These are phyloP conservation scores for Castanea crenata DNA, from an alignment of 306 rosid species.

Conservation along the genomic window DNA sequence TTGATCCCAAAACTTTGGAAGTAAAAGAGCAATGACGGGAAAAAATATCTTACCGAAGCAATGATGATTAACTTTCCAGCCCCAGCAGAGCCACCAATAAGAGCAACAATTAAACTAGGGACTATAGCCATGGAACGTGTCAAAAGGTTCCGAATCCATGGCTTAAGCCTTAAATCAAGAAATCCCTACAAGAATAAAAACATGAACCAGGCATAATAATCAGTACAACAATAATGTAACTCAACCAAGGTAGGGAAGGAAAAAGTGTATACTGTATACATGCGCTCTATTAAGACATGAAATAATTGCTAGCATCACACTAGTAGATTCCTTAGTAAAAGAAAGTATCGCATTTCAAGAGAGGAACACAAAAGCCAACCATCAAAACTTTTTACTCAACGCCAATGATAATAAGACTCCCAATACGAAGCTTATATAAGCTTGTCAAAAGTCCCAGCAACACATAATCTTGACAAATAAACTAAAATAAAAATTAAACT, in stretches of 20 bases:
- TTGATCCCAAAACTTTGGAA: neutral
- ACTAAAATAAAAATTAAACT: too few species aligned
- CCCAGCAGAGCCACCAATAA: slow-evolving; percentile 91
- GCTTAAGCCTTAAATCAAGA: slow-evolving; percentile 70
- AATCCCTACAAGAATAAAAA: slow-evolving; percentile 58
- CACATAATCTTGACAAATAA: too few species aligned
- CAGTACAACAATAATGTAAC: neutral
- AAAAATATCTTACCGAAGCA: slow-evolving; percentile 72
- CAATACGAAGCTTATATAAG: too few species aligned
- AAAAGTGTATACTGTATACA: neutral
- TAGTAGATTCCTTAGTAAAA: too few species aligned
- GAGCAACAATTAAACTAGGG: slow-evolving; percentile 85
- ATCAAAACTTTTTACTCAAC: too few species aligned
- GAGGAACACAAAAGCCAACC: too few species aligned
- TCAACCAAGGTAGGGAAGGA: neutral
- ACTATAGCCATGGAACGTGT: slow-evolving; percentile 90
- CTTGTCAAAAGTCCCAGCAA: too few species aligned
- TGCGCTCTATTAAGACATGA: neutral
- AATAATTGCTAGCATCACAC: too few species aligned
- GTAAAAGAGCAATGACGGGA: slow-evolving; percentile 9
- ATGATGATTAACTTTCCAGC: slow-evolving; percentile 92
- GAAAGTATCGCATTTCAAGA: too few species aligned
- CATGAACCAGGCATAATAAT: slow-evolving; percentile 1
- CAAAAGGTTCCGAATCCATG: slow-evolving; percentile 85
- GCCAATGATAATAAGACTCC: too few species aligned